Conservation (phyloP, 2,329 filamentous ascomycete species). For the Alternaria sp. region DNA sequence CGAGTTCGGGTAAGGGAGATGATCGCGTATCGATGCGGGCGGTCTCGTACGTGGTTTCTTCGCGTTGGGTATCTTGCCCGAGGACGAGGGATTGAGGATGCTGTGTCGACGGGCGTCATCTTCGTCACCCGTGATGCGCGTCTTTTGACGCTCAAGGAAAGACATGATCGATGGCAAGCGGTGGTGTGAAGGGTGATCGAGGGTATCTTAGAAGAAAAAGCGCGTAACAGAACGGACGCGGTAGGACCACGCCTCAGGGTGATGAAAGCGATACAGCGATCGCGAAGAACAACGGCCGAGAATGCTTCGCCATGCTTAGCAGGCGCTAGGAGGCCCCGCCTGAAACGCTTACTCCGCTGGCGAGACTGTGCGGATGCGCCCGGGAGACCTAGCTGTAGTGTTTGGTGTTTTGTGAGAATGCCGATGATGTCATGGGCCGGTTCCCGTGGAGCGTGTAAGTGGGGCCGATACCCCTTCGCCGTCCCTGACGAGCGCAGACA, state of each 20-base stretch:
- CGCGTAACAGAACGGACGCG: neutral
- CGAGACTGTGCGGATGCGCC: slow-evolving; percentile 5
- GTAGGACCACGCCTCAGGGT: neutral
- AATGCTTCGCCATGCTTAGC: slow-evolving; percentile 21
- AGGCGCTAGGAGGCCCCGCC: neutral
- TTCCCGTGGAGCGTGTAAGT: neutral
- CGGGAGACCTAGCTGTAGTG: slow-evolving; percentile 3
- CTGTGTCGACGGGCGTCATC: slow-evolving; percentile 27
- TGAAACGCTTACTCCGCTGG: neutral
- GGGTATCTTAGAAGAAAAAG: slow-evolving; percentile 8
- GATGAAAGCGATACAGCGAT: neutral
- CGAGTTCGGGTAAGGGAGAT: slow-evolving; percentile 52
- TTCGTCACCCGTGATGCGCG: slow-evolving; percentile 35
- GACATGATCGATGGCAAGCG: slow-evolving; percentile 25
- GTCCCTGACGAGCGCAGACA: neutral
- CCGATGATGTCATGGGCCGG: slow-evolving; percentile 14
- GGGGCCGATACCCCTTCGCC: neutral
- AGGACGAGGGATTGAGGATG: slow-evolving; percentile 20
- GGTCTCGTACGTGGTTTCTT: slow-evolving; percentile 58
- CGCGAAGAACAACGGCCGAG: neutral
- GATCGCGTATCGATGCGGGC: slow-evolving; percentile 57
- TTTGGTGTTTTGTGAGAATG: slow-evolving; percentile 4
- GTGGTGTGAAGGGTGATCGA: neutral
- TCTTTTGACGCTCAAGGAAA: slow-evolving; percentile 35
- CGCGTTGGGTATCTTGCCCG: slow-evolving; percentile 48